These are phyloP conservation scores for Diddensiella transvaalensis DNA, from an alignment of 805 yeast genomes.

Conservation along the genomic window DNA sequence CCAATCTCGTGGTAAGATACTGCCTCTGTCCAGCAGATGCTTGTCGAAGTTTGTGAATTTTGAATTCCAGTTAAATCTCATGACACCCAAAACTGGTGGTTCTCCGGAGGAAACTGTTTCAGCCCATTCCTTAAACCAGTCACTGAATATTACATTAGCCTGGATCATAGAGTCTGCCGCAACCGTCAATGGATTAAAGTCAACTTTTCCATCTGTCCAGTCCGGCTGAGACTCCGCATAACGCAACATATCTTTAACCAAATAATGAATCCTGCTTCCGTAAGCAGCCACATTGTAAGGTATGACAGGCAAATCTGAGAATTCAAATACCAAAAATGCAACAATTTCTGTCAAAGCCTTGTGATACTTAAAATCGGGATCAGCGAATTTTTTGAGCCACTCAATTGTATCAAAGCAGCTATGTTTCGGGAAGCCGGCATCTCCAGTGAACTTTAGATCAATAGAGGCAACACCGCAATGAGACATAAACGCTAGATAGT, in stretches of 20 bases:
- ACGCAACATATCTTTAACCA: slow-evolving; percentile 44
- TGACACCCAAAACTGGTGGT: slow-evolving; percentile 66
- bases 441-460: slow-evolving; percentile 50
- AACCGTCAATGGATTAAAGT: slow-evolving; percentile 30
- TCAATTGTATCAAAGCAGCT: slow-evolving; percentile 66
- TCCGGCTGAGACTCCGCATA: slow-evolving; percentile 21
- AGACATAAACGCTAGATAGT: slow-evolving; percentile 64
- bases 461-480: slow-evolving; percentile 67
- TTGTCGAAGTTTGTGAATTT: slow-evolving; percentile 55
- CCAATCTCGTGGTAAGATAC: slow-evolving; percentile 56
- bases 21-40: slow-evolving; percentile 43
- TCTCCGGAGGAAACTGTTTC: slow-evolving; percentile 50
- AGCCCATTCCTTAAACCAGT: slow-evolving; percentile 64
- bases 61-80: slow-evolving; percentile 80
- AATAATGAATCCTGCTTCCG: slow-evolving; percentile 42
- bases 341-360: slow-evolving; percentile 53
- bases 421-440: slow-evolving; percentile 39
- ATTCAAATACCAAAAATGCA: slow-evolving; percentile 48
- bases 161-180: slow-evolving; percentile 40
- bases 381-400: slow-evolving; percentile 49
- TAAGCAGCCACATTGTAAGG: slow-evolving; percentile 59
- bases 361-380: slow-evolving; percentile 55
- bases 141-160: slow-evolving; percentile 46
- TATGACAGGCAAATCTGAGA: slow-evolving; percentile 73
- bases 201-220: slow-evolving; percentile 22